Conservation (phyloP, 345 rosid species). For the Boechera stricta region DNA sequence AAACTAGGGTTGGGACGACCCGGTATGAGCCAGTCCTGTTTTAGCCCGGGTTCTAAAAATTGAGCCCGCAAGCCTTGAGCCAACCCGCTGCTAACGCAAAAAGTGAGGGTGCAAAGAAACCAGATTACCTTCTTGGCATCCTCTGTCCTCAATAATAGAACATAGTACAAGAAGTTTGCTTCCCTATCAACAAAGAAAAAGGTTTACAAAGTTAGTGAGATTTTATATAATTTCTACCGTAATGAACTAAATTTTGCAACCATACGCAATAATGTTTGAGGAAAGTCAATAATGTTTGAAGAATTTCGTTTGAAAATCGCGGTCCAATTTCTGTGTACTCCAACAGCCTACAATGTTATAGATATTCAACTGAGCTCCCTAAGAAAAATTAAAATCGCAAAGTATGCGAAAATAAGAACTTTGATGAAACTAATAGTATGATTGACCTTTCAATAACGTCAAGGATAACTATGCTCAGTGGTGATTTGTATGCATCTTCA, state of each 20-base stretch:
- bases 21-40: too few relatives aligned
- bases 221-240: not conserved
- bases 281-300: constrained; percentile 71
- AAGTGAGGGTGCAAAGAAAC: too few relatives aligned
- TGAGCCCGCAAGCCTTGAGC: too few relatives aligned
- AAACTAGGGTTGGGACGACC: too few relatives aligned
- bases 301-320: constrained; percentile 74
- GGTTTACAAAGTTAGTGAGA: not conserved
- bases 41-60: not conserved
- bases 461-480: constrained; percentile 80
- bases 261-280: constrained; percentile 43
- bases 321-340: constrained; percentile 89
- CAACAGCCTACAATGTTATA: constrained; percentile 60
- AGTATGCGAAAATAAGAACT: constrained; percentile 10
- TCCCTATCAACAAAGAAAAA: constrained; percentile 52
- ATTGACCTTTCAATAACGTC: constrained; percentile 83
- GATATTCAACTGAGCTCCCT: not conserved
- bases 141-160: constrained; percentile 60
- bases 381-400: not conserved
- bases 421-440: not conserved
- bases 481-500: constrained; percentile 94
- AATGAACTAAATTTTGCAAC: too few relatives aligned
- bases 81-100: too few relatives aligned
- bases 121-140: too few relatives aligned
- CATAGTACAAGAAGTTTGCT: constrained; percentile 72